Conservation (phyloP, 2,329 filamentous ascomycete species). For the Fusarium stilboides region DNA sequence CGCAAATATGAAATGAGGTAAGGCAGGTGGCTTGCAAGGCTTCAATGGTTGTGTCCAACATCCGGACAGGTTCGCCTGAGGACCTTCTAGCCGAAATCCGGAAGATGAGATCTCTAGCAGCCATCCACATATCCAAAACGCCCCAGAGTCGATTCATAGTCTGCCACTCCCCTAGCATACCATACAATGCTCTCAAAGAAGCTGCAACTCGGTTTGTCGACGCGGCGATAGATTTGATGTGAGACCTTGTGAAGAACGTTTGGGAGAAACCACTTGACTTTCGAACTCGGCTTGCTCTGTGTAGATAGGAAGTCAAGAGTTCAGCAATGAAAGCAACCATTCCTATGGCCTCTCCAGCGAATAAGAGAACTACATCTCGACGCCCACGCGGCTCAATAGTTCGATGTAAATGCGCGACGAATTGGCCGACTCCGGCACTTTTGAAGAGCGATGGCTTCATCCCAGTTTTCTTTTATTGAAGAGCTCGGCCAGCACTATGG, state of each 20-base stretch:
- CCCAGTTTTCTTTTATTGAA: background rate
- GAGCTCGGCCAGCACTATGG: background rate
- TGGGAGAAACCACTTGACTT: background rate
- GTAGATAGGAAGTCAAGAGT: background rate
- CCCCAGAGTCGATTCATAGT: constrained; percentile 18
- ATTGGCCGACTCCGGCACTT: background rate
- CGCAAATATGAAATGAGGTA: constrained; percentile 10
- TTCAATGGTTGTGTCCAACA: background rate
- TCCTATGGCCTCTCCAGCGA: background rate
- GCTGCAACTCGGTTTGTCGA: background rate
- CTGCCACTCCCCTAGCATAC: constrained; percentile 17
- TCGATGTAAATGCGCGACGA: background rate
- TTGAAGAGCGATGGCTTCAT: background rate
- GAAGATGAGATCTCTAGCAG: background rate
- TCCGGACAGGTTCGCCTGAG: rapidly evolving
- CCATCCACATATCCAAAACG: constrained; percentile 7
- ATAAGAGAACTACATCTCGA: background rate
- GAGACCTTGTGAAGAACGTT: background rate
- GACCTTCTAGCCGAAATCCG: background rate
- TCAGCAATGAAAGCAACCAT: background rate
- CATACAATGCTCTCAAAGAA: background rate
- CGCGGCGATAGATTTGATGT: background rate
- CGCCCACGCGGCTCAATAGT: background rate
- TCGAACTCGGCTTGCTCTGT: background rate
- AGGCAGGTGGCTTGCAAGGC: background rate